Base-by-base conservation (phyloP, 2,329 filamentous ascomycete genomes). In the Cytospora paraplurivora region DNA sequence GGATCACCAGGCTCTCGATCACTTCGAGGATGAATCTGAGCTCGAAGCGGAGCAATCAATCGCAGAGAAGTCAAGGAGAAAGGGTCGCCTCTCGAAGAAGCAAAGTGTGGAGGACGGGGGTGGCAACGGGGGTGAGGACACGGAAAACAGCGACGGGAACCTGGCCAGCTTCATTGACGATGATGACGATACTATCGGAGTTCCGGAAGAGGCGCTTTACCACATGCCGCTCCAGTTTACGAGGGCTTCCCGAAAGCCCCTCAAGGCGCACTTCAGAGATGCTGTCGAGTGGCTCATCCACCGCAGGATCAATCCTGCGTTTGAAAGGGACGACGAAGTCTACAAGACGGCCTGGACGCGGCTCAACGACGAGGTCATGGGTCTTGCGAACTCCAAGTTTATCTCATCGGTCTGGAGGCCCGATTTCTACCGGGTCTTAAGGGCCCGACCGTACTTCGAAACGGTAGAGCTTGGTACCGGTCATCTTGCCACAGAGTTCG, bases 281-380 rank as follows among this genome's bases (percentile, higher is more conserved):
- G 88, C 86, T 0, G 80, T 94, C 1, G 89, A 92, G 72, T 94
- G 90, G 90, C 88, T 93, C 76, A 87, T 94, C 2, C 89, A 92
- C 70, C 90, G 90, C 71, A 88, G 89, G 69, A 81, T 95, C 57
- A 89, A 93, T 68, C 90, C 90, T 0, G 85, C 80, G 0, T 93
- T 93, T 69, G 77, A 83, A 12, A 71, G 82, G 19, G 76, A 83
- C 6, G 85, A 91, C 65, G 79, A 84, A 8, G 77, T 92, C 13
- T 95, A 92, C 73, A 70, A 76, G 13, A 79, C 90, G 33, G 87
- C 90, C 0, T 93, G 92, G 78, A 77, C 78, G 56, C 92, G 91
- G 70, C 79, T 94, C 0, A 84, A 91, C 67, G 85, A 90, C 67
- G 89, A 93, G 72, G 85, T 91, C 15, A 80, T 79, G 47, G 88